Evolutionary conservation across 1,284 basidiomycete genomes (phyloP).

Genomic region (Leccinum subrobustum): DNA sequence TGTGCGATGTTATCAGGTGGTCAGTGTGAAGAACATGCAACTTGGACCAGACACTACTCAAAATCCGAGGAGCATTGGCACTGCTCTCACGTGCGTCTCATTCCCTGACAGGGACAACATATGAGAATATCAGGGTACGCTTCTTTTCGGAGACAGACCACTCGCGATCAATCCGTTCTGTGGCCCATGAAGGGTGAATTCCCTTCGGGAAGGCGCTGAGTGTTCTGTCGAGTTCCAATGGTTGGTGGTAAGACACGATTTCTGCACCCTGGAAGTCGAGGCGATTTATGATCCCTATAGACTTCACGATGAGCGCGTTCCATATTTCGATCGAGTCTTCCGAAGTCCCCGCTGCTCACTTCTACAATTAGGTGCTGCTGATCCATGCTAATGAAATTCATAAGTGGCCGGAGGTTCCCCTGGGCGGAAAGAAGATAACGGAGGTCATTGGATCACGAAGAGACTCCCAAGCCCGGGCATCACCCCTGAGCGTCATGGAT

Average conservation of each 20-base stretch:
- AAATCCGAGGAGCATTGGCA: conserved; percentile 38
- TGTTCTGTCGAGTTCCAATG: conserved; percentile 37
- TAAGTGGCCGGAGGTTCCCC: conserved; percentile 23
- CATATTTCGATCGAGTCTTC: conserved; percentile 45
- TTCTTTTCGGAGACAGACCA: conserved; percentile 42
- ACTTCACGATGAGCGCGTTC: conserved; percentile 22
- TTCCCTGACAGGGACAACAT: conserved; percentile 31
- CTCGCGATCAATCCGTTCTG: conserved; percentile 14
- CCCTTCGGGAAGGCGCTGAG: conserved; percentile 41
- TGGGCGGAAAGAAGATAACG: conserved; percentile 3
- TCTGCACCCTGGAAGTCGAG: conserved; percentile 14
- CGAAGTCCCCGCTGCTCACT: conserved; percentile 10
- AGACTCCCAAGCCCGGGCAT: conserved; percentile 20
- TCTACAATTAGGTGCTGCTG: background rate
- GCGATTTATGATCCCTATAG: conserved; percentile 21
- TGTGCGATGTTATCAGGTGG: conserved; percentile 46
- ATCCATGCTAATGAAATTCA: conserved; percentile 1
- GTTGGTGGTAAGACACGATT: conserved; percentile 41
- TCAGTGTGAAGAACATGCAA: conserved; percentile 41
- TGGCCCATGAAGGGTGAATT: conserved; percentile 34
- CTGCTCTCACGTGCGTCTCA: conserved; percentile 39
- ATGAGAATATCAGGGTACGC: conserved; percentile 36
- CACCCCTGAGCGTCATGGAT: conserved; percentile 25
- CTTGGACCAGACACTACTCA: conserved; percentile 41
- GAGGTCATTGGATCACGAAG: conserved; percentile 10